Conservation (phyloP, 2,329 filamentous ascomycete genomes). For the Cladosporium sp. region DNA sequence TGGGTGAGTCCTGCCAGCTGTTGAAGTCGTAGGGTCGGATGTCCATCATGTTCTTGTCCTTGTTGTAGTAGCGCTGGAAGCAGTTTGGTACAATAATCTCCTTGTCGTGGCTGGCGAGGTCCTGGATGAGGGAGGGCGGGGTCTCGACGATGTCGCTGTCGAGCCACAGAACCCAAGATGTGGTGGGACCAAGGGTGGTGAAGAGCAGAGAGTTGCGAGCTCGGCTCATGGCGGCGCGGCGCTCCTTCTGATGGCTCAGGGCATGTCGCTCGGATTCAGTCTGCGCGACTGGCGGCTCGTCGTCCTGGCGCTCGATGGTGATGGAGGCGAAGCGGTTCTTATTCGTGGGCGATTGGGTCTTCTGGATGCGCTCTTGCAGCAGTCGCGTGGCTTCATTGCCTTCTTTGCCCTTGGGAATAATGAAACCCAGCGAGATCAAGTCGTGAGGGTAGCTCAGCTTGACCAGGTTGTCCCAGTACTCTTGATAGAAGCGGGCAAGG, state of each 20-base stretch:
- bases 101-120: constrained; percentile 80
- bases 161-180: constrained; percentile 95
- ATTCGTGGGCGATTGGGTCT: constrained; percentile 76
- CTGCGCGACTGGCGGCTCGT: constrained; percentile 80
- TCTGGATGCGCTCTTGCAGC: constrained; percentile 76
- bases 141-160: constrained; percentile 90
- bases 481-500: constrained; percentile 85
- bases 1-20: constrained; percentile 88
- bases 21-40: constrained; percentile 94
- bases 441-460: constrained; percentile 85
- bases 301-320: constrained; percentile 92
- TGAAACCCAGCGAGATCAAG: constrained; percentile 90
- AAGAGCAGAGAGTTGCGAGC: constrained; percentile 92
- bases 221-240: constrained; percentile 84
- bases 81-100: constrained; percentile 93
- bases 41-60: constrained; percentile 64
- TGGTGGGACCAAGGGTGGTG: constrained; percentile 83
- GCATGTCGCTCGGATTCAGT: constrained; percentile 86
- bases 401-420: constrained; percentile 87
- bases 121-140: constrained; percentile 77
- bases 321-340: constrained; percentile 84
- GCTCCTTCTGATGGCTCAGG: constrained; percentile 77
- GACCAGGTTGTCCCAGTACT: constrained; percentile 91
- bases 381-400: constrained; percentile 79
- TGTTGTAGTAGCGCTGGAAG: constrained; percentile 71